Conservation (phyloP, 495 filamentous ascomycete species). For the Hyphodiscus hymeniophilus region DNA sequence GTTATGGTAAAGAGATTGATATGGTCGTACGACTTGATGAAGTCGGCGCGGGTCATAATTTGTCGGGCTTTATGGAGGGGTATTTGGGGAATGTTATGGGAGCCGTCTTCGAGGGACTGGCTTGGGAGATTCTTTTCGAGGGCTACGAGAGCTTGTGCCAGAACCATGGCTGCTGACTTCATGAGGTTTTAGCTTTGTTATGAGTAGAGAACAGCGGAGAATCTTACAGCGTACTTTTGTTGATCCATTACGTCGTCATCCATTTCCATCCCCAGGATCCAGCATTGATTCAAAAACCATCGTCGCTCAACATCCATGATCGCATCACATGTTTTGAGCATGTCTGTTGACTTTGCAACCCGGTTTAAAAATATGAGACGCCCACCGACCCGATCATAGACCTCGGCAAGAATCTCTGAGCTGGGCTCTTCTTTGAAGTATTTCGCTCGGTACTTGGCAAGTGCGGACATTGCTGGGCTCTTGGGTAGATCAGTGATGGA, state of each 20-base stretch:
- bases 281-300: conserved; percentile 93
- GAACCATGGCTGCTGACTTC: conserved; percentile 83
- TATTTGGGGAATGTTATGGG: conserved; percentile 74
- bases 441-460: conserved; percentile 63
- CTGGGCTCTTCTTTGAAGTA: conserved; percentile 55
- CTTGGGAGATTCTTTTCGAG: conserved; percentile 55
- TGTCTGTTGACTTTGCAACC: conserved; percentile 72
- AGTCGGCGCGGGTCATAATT: conserved; percentile 93
- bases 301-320: conserved; percentile 80
- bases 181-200: neutral
- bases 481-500: conserved; percentile 76
- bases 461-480: conserved; percentile 60
- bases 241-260: conserved; percentile 99
- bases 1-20: conserved; percentile 95
- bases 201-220: neutral
- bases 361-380: conserved; percentile 78
- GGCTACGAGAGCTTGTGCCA: conserved; percentile 84
- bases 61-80: conserved; percentile 77
- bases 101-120: conserved; percentile 52
- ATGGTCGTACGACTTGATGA: conserved; percentile 86
- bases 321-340: conserved; percentile 65
- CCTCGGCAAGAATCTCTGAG: conserved; percentile 51
- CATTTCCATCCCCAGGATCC: conserved; percentile 88
- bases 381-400: conserved; percentile 81
- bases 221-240: conserved; percentile 81